phyloP scores from a whole-genome alignment of 768 basidiomycete genomes.

The Podaxis rugospora region DNA sequence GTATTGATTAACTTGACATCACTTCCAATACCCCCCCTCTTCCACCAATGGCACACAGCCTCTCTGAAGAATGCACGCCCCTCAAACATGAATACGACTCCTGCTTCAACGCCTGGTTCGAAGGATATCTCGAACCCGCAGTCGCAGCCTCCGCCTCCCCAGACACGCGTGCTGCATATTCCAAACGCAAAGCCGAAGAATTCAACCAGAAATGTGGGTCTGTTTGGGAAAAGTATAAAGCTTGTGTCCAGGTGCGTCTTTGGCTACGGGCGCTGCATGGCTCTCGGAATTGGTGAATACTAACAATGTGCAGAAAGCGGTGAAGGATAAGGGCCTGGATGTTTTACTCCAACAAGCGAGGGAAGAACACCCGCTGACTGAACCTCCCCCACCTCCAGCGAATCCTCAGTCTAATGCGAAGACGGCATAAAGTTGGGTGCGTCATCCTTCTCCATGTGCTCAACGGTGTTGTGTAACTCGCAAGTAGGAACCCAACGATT shows the following conservation, averaged over 20 bases:
- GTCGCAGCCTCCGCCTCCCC: conserved; percentile 36
- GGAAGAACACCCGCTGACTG: conserved; percentile 71
- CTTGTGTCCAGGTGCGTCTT: conserved; percentile 73
- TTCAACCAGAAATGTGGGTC: conserved; percentile 84
- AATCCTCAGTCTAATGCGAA: background rate
- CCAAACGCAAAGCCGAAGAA: conserved; percentile 79
- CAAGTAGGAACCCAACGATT: no score
- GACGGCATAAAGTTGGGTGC: background rate
- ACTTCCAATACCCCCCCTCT: background rate
- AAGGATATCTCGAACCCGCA: conserved; percentile 89
- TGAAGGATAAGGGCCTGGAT: conserved; percentile 73
- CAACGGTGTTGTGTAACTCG: no score
- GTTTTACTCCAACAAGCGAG: conserved; percentile 75
- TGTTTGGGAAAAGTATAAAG: conserved; percentile 76
- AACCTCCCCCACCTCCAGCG: conserved; percentile 39
- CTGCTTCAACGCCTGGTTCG: conserved; percentile 98
- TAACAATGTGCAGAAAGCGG: conserved; percentile 53
- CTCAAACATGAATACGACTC: conserved; percentile 87
- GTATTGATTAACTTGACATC: background rate
- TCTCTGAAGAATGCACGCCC: conserved; percentile 82
- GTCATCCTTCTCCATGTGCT: no score
- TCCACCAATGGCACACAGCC: conserved; percentile 66
- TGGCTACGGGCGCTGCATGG: background rate
- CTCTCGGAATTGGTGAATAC: background rate
- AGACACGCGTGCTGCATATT: conserved; percentile 53